Evolutionary conservation across 768 basidiomycete genomes (phyloP), one percentile per base, ranked within the genome.

Genomic region (Tricholoma sp.): DNA sequence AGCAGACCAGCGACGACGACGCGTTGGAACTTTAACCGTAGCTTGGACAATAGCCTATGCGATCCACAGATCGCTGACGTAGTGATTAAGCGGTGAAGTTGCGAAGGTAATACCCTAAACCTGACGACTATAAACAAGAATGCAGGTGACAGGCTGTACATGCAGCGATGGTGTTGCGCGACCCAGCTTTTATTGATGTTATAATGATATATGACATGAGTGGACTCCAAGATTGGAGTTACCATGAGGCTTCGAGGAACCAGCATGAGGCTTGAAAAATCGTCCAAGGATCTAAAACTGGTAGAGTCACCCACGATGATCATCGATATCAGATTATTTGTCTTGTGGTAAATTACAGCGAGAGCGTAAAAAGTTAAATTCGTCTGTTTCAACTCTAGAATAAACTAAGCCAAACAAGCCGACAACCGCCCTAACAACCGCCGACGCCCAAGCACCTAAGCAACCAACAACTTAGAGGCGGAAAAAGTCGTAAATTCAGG

Each of bases 71-170:
- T 58, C 59, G 58, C 61, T 53, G 56, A 55, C 45, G n/a, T 55
- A 54, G 62, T 50, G 59, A 62, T 61, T 58, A 62, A 60, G 55
- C 55, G 63, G 52, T 41, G 52, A 32, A 62, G 64, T 63, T 65
- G 62, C 59, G 61, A 63, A 61, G 62, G 64, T 57, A 55, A 61
- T 50, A 32, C 18, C 34, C 41, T 57, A 60, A 57, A 54, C 60
- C 51, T 65, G 56, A 59, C 60, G 37, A 64, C 63, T 64, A 59
- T 58, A 56, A 59, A 55, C 42, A 53, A 56, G 28, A 47, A 33
- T 28, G 37, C 51, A 44, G 34, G 66, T 66, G 58, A 70, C 69
- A 66, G 73, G 74, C 73, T 74, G 72, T 74, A 61, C 63, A 48
- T 31, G 55, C 17, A 41, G 31, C 52, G 57, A 63, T 61, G 57